phyloP scores from a whole-genome alignment of 257 asterid genomes.

The Coffea eugenioides region DNA sequence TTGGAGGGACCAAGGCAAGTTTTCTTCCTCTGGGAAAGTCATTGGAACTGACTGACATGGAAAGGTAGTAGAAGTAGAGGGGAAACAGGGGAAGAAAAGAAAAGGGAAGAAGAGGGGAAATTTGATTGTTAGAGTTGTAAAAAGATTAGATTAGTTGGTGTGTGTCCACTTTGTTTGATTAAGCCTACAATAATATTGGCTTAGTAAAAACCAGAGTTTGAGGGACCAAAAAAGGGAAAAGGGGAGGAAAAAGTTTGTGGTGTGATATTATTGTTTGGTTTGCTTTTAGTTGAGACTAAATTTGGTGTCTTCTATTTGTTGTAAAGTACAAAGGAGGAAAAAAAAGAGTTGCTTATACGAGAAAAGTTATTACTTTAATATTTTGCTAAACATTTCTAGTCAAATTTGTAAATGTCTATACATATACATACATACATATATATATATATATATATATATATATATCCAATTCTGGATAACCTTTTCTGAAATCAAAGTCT shows the following conservation, averaged over 20 bases:
- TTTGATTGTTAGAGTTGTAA: not conserved
- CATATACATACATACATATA: not conserved
- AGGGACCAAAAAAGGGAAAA: not conserved
- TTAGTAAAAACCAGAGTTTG: conserved; percentile 6
- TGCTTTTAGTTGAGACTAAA: conserved; percentile 19
- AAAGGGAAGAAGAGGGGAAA: not conserved
- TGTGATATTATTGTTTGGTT: conserved; percentile 27
- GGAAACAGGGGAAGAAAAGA: not conserved
- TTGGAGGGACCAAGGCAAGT: conserved; percentile 23
- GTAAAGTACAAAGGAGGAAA: conserved; percentile 2
- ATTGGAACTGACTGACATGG: conserved; percentile 34
- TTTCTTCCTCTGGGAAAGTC: conserved; percentile 44
- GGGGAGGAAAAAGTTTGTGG: not conserved
- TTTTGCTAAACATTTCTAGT: not conserved
- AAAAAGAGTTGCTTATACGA: conserved; percentile 6
- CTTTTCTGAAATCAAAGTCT: not conserved
- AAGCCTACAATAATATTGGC: conserved; percentile 35
- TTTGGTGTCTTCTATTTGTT: not conserved
- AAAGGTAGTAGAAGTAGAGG: conserved; percentile 28
- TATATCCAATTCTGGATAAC: no score
- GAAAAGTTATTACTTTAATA: not conserved
- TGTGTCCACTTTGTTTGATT: conserved; percentile 12
- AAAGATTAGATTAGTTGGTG: conserved; percentile 9
- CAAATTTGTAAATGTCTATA: conserved; percentile 1
- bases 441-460: not conserved